phyloP scores from a whole-genome alignment of 2,329 filamentous ascomycete genomes.

The Geosmithia morbida region DNA sequence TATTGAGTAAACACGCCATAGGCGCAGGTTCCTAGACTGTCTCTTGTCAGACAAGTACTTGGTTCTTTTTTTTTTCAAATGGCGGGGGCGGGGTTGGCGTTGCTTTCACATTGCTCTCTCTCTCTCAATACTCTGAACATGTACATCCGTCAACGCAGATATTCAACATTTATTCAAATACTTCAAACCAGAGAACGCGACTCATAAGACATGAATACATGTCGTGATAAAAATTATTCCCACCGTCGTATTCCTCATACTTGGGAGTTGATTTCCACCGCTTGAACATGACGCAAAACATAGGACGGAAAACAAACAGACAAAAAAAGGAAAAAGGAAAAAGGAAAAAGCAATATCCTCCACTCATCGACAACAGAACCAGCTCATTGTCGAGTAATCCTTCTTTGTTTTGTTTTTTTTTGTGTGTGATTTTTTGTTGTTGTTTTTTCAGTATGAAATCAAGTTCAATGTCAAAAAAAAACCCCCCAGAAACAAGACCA shows the following conservation, averaged over 20 bases:
- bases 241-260: neutral
- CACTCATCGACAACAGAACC: neutral
- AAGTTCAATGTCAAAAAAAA: neutral
- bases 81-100: too few relatives aligned
- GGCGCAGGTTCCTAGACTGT: too few relatives aligned
- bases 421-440: too few relatives aligned
- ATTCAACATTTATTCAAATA: neutral
- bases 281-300: neutral
- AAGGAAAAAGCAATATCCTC: neutral
- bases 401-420: too few relatives aligned
- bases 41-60: too few relatives aligned
- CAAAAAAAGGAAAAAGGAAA: neutral
- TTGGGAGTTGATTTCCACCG: neutral
- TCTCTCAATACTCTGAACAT: too few relatives aligned
- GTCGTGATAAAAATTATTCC: neutral
- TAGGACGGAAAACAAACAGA: neutral
- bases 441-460: too few relatives aligned
- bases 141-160: too few relatives aligned
- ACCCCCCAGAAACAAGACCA: neutral
- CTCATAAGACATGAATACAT: too few relatives aligned
- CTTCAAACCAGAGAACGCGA: neutral
- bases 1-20: too few relatives aligned
- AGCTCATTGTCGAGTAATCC: too few relatives aligned
- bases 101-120: neutral
- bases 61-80: too few relatives aligned